A percentile compares a stretch with the other conserved stretches of the same genome.
Conservation (phyloP, 805 yeast genomes). For the Ogataea siamensis region DNA sequence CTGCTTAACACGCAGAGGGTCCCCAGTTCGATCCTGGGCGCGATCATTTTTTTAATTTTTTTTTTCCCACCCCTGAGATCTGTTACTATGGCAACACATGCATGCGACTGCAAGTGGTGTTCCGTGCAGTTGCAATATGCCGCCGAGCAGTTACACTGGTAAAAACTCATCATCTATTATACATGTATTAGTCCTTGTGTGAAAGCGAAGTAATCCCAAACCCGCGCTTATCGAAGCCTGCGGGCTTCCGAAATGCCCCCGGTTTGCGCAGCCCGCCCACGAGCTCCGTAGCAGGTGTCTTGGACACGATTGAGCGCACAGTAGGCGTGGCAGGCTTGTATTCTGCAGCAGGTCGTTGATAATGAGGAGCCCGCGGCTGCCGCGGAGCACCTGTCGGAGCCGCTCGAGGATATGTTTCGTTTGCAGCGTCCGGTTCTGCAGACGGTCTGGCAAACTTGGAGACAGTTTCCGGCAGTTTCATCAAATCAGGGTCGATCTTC, state of each 20-base stretch:
- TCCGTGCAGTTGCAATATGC: no score
- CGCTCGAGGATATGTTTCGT: no score
- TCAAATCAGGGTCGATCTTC: slow-evolving; percentile 8
- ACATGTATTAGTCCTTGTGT: slow-evolving; percentile 7
- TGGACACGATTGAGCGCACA: slow-evolving; percentile 18
- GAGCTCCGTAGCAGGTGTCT: slow-evolving; percentile 8
- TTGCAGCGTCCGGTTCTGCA: background rate
- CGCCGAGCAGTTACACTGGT: no score
- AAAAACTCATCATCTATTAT: no score
- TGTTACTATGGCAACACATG: no score
- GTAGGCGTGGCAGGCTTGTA: slow-evolving; percentile 15
- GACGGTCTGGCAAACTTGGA: slow-evolving; percentile 14
- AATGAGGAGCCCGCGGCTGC: slow-evolving; percentile 27
- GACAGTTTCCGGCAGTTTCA: slow-evolving; percentile 11
- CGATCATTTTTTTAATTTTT: slow-evolving; percentile 71
- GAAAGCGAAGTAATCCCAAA: slow-evolving; percentile 21
- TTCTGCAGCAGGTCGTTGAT: slow-evolving; percentile 28
- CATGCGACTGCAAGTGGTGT: no score
- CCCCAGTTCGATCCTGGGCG: slow-evolving; percentile 99
- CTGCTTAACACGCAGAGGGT: slow-evolving; percentile 99
- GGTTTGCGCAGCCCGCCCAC: slow-evolving; percentile 31
- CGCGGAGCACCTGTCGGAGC: slow-evolving; percentile 2
- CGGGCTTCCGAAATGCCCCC: slow-evolving; percentile 34
- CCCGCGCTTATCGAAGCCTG: slow-evolving; percentile 24
- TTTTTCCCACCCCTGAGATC: no score